Conservation (phyloP, 192 early-diverging fungal genomes). For the Mycoemilia scoparia region DNA sequence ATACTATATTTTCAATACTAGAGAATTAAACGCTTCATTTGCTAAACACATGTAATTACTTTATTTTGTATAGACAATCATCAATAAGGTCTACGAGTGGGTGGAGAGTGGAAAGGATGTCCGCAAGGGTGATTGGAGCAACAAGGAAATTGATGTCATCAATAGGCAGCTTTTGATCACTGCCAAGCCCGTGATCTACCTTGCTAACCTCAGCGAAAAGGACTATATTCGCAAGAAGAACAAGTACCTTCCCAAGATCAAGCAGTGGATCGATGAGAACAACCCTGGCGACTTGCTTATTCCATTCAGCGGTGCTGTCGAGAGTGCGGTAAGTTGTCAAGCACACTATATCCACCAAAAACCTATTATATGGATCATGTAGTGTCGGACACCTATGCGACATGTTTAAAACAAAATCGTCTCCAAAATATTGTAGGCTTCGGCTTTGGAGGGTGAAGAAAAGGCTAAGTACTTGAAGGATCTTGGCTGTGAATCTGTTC, state of each 20-base stretch:
- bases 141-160: conserved; percentile 83
- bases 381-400: no score
- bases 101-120: conserved; percentile 71
- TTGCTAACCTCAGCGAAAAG: conserved; percentile 76
- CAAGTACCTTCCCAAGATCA: conserved; percentile 77
- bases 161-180: conserved; percentile 74
- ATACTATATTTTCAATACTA: neutral
- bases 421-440: no score
- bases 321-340: conserved; percentile 54
- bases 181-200: conserved; percentile 91
- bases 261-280: conserved; percentile 82
- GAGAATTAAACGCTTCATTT: neutral
- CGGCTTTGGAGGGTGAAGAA: conserved; percentile 31
- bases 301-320: conserved; percentile 74
- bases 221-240: conserved; percentile 92
- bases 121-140: conserved; percentile 74
- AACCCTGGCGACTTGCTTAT: conserved; percentile 80
- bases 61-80: no score
- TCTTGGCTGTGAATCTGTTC: conserved; percentile 40
- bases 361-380: no score
- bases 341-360: no score
- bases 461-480: conserved; percentile 43
- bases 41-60: conserved; percentile 1
- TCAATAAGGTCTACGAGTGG: conserved; percentile 59
- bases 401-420: no score